Conservation (phyloP, 2,329 filamentous ascomycete genomes). For the Ophiostoma angusticollis region DNA sequence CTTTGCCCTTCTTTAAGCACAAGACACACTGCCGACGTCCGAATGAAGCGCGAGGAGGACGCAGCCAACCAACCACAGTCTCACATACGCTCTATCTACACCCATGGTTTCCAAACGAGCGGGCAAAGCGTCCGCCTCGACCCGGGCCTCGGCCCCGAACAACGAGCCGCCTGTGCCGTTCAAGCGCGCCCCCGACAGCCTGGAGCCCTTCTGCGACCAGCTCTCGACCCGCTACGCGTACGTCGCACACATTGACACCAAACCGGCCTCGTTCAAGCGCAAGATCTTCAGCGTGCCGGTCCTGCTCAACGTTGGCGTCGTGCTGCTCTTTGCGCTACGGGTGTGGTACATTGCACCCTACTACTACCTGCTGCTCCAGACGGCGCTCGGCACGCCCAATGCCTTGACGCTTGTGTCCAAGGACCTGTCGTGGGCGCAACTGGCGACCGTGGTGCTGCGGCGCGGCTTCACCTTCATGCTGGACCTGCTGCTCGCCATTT, state of each 20-base stretch:
- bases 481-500: slow-evolving; percentile 57
- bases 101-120: slow-evolving; percentile 15
- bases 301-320: slow-evolving; percentile 59
- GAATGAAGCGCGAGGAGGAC: too few species aligned
- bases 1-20: too few species aligned
- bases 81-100: too few species aligned
- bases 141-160: neutral
- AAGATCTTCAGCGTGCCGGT: slow-evolving; percentile 74
- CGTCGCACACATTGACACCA: slow-evolving; percentile 68
- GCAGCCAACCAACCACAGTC: too few species aligned
- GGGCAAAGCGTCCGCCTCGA: slow-evolving; percentile 14
- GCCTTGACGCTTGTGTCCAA: slow-evolving; percentile 51
- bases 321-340: slow-evolving; percentile 52
- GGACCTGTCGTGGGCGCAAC: slow-evolving; percentile 40
- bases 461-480: slow-evolving; percentile 56
- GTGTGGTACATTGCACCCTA: slow-evolving; percentile 55
- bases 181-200: slow-evolving; percentile 46
- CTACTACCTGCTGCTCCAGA: slow-evolving; percentile 56
- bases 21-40: too few species aligned
- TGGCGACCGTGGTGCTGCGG: slow-evolving; percentile 42
- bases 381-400: slow-evolving; percentile 53
- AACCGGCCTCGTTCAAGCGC: slow-evolving; percentile 58
- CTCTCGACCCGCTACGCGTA: slow-evolving; percentile 64
- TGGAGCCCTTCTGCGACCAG: slow-evolving; percentile 52
- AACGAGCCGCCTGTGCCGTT: slow-evolving; percentile 49